Evolutionary conservation across 164 flowering plant genomes (phyloP), one percentile per base, ranked within the genome.

Genomic region (Sextonia rubra): DNA sequence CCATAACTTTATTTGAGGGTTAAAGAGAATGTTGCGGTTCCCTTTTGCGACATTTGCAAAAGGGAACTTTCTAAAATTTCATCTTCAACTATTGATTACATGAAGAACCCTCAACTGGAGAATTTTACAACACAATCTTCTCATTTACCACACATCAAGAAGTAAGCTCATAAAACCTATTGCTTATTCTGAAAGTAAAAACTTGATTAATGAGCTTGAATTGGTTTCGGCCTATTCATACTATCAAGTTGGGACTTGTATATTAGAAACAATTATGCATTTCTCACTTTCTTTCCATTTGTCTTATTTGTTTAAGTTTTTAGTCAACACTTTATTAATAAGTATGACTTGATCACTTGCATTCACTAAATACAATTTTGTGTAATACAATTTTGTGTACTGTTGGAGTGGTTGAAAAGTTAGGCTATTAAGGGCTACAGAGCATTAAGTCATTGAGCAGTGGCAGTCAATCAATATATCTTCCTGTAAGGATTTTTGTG

Each of bases 61-160:
- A n/a, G n/a, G n/a, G 88, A 92, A 71, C 92, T 96, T 71, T 98
- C 99, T 7, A 25, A 83, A 30, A 80, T 93, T 76, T 89, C 91
- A 68, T 78, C 88, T 65, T 81, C 92, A 37, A 83, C 88, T 61
- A 75, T 88, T 78, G 85, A 87, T 71, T 74, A 66, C 69, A 81
- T 95, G 94, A 82, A 77, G 77, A 83, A 83, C 80, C 88, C 90
- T 72, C 85, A 83, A 77, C 78, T 96, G 61, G 91, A 90, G 26
- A 68, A 75, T 32, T 90, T 96, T 75, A 82, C 93, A 60, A 74
- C 76, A 77, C 77, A 83, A 68, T 73, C 82, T 71, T 65, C 80
- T 63, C 77, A 26, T 48, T 72, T 49, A 3, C 2, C 27, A 60
- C 3, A 55, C 14, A 37, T 60, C 20, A 64, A 70, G n/a, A 61